Base-by-base conservation (phyloP, 352 stramenopile genomes). In the Blastocystis sp. region DNA sequence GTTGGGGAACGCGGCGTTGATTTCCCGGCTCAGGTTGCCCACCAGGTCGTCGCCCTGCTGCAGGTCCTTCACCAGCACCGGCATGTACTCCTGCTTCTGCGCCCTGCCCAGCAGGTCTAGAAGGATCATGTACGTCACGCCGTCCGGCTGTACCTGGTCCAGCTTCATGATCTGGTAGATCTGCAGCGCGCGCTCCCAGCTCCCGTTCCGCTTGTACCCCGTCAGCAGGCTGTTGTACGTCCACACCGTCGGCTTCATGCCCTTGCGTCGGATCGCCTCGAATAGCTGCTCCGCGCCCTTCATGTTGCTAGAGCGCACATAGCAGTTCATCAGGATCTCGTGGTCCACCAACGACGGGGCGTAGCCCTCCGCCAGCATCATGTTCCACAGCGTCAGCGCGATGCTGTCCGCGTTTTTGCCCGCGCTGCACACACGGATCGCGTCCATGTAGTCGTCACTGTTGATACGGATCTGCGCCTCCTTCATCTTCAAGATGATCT, bases 101-200 rank as follows among this genome's bases (percentile, higher is more conserved):
- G 42, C 45, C 60, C 69, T 84, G 34, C 65, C 11, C n/a, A 84
- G 45, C 74, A 84, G 57, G 24, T 84, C 74, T 11, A 84, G 38
- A n/a, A 84, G 34, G 38, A 69, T 84, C 21, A 45, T 68, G 54
- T 64, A 84, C 9, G 74, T 84, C 4, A 84, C 66, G 9, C 74
- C 74, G 60, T 84, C 74, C 24, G 74, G 54, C 38, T 17, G 17
- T 11, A 84, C 54, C 14, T 14, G 6, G 24, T 62, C 54, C 74
- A 84, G 42, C 66, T 84, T 84, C 74, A 84, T 84, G 40, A 84
- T 68, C n/a, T 84, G 74, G 45, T 84, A 84, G 34, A 84, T 66
- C 34, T 84, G 74, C 57, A 84, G 74, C 17, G 74, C 74, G n/a
- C 74, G 54, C 28, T 84, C 74, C 74, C 74, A 84, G 54, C 74